These are phyloP conservation scores for Peronospora farinosa DNA, from an alignment of 352 stramenopile genomes.

Conservation along the genomic window DNA sequence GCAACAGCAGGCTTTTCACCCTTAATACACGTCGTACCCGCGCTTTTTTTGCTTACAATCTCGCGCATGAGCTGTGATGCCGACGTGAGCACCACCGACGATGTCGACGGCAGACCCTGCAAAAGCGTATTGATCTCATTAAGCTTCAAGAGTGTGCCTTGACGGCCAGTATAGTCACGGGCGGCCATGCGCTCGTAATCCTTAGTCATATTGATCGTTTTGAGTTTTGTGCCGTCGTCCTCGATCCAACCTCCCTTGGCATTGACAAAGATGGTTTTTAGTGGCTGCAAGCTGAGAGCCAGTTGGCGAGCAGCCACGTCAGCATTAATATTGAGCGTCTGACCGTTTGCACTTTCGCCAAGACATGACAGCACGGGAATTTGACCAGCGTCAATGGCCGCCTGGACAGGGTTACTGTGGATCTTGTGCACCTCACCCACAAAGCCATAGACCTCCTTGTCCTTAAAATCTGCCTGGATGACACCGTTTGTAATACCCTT, in stretches of 20 bases:
- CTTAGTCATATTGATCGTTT: slow-evolving; percentile 73
- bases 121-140: slow-evolving; percentile 87
- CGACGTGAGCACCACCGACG: slow-evolving; percentile 83
- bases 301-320: slow-evolving; percentile 80
- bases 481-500: slow-evolving; percentile 83
- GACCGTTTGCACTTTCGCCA: slow-evolving; percentile 60
- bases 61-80: slow-evolving; percentile 70
- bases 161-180: slow-evolving; percentile 80
- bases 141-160: slow-evolving; percentile 88
- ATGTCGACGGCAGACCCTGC: slow-evolving; percentile 63
- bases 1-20: slow-evolving; percentile 32
- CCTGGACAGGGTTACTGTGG: slow-evolving; percentile 56
- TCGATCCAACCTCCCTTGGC: slow-evolving; percentile 86
- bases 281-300: slow-evolving; percentile 72
- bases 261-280: slow-evolving; percentile 88
- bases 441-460: slow-evolving; percentile 79
- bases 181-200: slow-evolving; percentile 75
- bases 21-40: slow-evolving; percentile 77
- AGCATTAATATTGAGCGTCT: slow-evolving; percentile 87
- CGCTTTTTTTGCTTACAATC: slow-evolving; percentile 82
- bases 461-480: slow-evolving; percentile 75
- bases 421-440: slow-evolving; percentile 83
- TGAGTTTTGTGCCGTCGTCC: slow-evolving; percentile 77
- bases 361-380: slow-evolving; percentile 85
- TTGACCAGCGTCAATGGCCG: slow-evolving; percentile 55